These are phyloP conservation scores for Sporothrix brasiliensis DNA, from an alignment of 2,329 filamentous ascomycete species.

Conservation along the genomic window DNA sequence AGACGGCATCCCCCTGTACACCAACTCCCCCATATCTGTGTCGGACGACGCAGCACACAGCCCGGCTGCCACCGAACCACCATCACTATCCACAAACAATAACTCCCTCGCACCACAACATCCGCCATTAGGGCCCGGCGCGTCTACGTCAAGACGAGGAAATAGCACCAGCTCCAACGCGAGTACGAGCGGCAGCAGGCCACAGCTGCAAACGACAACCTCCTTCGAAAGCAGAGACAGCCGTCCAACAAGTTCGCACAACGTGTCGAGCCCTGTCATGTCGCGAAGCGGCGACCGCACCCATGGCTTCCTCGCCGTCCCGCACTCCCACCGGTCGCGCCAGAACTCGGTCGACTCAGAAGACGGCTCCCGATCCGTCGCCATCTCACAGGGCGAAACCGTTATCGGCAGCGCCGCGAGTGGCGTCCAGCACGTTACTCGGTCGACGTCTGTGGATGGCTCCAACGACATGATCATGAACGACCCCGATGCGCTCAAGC, in stretches of 20 bases:
- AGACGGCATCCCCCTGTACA: slow-evolving; percentile 38
- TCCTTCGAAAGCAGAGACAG: slow-evolving; percentile 69
- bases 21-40: slow-evolving; percentile 45
- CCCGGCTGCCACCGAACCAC: slow-evolving; percentile 37
- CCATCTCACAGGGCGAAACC: slow-evolving; percentile 65
- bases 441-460: slow-evolving; percentile 40
- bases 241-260: slow-evolving; percentile 71
- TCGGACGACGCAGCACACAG: slow-evolving; percentile 47
- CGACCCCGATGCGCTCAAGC: slow-evolving; percentile 69
- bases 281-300: slow-evolving; percentile 51
- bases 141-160: neutral
- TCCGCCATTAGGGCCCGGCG: slow-evolving; percentile 39
- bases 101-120: slow-evolving; percentile 39
- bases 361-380: slow-evolving; percentile 60
- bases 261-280: slow-evolving; percentile 64
- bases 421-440: slow-evolving; percentile 47
- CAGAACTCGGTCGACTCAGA: slow-evolving; percentile 72
- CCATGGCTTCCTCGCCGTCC: slow-evolving; percentile 66
- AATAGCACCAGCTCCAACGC: slow-evolving; percentile 10
- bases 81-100: neutral
- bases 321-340: slow-evolving; percentile 61
- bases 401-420: slow-evolving; percentile 56
- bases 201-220: slow-evolving; percentile 57
- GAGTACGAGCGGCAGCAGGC: slow-evolving; percentile 36
- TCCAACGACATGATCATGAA: slow-evolving; percentile 61